Percentiles rank a stretch among this genome's conserved stretches.
Evolutionary conservation across 306 rosid species (phyloP).

Genomic region (Sechiopsis laciniata): DNA sequence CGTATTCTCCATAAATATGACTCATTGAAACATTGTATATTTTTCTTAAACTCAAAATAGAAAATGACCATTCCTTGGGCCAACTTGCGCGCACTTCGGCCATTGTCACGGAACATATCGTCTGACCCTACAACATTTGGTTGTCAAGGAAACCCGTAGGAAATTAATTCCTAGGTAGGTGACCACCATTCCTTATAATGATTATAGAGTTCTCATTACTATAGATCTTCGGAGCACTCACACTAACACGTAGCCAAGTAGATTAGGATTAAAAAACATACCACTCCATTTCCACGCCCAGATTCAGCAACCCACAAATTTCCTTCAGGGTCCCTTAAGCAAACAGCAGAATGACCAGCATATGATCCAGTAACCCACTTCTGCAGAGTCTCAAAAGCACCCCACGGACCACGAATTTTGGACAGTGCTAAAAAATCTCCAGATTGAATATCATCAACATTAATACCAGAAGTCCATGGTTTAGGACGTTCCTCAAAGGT

Average conservation of each 20-base stretch:
- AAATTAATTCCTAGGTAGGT: background rate
- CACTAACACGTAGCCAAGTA: background rate
- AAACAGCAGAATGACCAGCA: constrained; percentile 94
- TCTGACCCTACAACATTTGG: no score
- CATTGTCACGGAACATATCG: no score
- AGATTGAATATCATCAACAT: constrained; percentile 70
- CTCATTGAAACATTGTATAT: background rate
- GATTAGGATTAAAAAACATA: constrained; percentile 19
- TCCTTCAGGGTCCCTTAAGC: constrained; percentile 77
- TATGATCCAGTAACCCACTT: constrained; percentile 97
- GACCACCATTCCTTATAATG: background rate
- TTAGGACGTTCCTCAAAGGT: constrained; percentile 59
- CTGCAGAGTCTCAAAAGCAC: constrained; percentile 89
- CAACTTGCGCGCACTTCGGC: no score
- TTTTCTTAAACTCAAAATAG: background rate
- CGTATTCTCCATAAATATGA: no score
- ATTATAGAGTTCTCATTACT: background rate
- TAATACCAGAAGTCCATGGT: constrained; percentile 79
- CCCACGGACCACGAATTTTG: constrained; percentile 96
- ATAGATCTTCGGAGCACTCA: background rate
- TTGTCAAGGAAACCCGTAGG: no score
- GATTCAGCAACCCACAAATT: constrained; percentile 97
- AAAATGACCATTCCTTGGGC: background rate
- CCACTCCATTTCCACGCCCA: constrained; percentile 80
- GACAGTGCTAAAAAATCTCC: constrained; percentile 96